Percentiles rank a stretch among this genome's conserved stretches.
Conservation (phyloP, 2,329 filamentous ascomycete species). For the Epichloe aotearoae region DNA sequence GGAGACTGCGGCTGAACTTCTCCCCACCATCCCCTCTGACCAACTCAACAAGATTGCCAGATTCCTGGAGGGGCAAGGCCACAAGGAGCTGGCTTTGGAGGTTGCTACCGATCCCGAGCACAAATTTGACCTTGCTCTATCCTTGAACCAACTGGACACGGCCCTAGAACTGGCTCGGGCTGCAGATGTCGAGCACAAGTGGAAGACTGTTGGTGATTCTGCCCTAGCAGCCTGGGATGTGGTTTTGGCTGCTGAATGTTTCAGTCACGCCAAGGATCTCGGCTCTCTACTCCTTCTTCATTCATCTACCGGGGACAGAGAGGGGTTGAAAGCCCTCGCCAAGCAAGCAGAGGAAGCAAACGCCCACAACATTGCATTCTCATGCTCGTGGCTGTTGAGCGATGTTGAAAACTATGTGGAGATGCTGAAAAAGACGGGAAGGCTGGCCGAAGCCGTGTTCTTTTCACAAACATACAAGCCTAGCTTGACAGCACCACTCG, state of each 20-base stretch:
- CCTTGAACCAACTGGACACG: slow-evolving; percentile 70
- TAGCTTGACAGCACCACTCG: slow-evolving; percentile 53
- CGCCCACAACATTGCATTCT: slow-evolving; percentile 87
- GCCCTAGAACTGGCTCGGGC: slow-evolving; percentile 72
- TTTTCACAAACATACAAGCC: slow-evolving; percentile 96
- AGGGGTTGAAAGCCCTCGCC: slow-evolving; percentile 60
- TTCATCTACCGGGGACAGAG: slow-evolving; percentile 68
- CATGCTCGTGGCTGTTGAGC: slow-evolving; percentile 73
- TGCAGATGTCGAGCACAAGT: slow-evolving; percentile 88
- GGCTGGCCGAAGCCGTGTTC: slow-evolving; percentile 73
- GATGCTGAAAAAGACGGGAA: slow-evolving; percentile 63
- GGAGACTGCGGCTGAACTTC: slow-evolving; percentile 76
- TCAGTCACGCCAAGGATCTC: slow-evolving; percentile 77
- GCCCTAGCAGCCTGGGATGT: slow-evolving; percentile 81
- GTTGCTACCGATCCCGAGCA: slow-evolving; percentile 92
- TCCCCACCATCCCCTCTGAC: slow-evolving; percentile 73
- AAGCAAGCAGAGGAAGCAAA: slow-evolving; percentile 62
- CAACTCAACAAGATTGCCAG: slow-evolving; percentile 97
- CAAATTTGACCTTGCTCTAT: slow-evolving; percentile 84
- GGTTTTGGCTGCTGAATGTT: slow-evolving; percentile 80
- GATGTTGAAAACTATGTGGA: slow-evolving; percentile 73
- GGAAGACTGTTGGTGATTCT: slow-evolving; percentile 93
- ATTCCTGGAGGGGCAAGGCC: slow-evolving; percentile 92
- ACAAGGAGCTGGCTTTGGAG: slow-evolving; percentile 89
- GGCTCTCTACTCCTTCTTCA: slow-evolving; percentile 81